phyloP scores from a whole-genome alignment of 2,329 filamentous ascomycete species.

The Xylaria hypoxylon region DNA sequence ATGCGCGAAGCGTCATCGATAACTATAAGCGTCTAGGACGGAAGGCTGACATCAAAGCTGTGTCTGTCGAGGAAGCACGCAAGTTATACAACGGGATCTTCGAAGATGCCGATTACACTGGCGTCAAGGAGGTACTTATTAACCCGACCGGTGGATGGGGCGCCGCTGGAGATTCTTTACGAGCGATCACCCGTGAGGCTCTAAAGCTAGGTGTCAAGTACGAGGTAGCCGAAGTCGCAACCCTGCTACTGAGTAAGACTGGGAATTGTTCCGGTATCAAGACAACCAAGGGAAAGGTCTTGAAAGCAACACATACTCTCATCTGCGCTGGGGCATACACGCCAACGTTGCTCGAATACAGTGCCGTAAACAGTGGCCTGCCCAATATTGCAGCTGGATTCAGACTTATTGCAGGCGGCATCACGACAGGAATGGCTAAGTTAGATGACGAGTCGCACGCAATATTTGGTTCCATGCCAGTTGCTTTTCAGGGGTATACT shows the following conservation, averaged over 20 bases:
- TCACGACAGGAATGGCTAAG: conserved; percentile 50
- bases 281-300: conserved; percentile 54
- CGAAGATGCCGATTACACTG: conserved; percentile 64
- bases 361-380: conserved; percentile 56
- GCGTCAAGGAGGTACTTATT: conserved; percentile 64
- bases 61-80: conserved; percentile 62
- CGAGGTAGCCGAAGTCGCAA: conserved; percentile 58
- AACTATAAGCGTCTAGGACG: conserved; percentile 47
- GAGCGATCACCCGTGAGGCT: conserved; percentile 60
- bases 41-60: conserved; percentile 53
- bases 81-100: conserved; percentile 64
- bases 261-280: conserved; percentile 56
- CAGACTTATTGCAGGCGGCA: conserved; percentile 63
- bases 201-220: conserved; percentile 65
- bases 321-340: conserved; percentile 64
- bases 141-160: conserved; percentile 68
- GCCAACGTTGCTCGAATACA: conserved; percentile 59
- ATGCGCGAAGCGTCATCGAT: conserved; percentile 52
- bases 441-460: conserved; percentile 33
- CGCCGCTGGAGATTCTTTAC: conserved; percentile 64
- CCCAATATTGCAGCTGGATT: conserved; percentile 60
- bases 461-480: conserved; percentile 36
- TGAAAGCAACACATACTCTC: conserved; percentile 59
- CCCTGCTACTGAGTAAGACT: conserved; percentile 53
- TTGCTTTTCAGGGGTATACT: conserved; percentile 37